Base-by-base conservation (phyloP, 2,329 filamentous ascomycete genomes). In the Botrytis hyacinthi region DNA sequence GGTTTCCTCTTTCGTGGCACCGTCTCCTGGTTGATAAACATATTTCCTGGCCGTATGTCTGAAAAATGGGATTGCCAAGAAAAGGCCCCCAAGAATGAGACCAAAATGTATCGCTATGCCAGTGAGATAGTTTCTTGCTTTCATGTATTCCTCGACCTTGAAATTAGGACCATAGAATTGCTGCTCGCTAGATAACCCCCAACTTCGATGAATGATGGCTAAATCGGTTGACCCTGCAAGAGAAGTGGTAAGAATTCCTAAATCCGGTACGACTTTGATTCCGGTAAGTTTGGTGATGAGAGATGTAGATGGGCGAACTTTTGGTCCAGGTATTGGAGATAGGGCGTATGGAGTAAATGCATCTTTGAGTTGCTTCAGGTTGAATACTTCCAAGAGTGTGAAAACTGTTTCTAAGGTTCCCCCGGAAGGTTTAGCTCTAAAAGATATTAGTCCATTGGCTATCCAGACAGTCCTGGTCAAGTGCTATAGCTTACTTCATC, bases 321-420 rank as follows among this genome's bases (percentile, higher is more conserved):
- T 79, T 12, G 80, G 80, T 8, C 78, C 77, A 3, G 85, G 83
- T 20, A 89, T 79, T 0, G 90, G 90, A 0, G 89, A 91, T 16
- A 88, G 81, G 1, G 86, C 86, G 78, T 86, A 91, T 22, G 89
- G 89, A 37, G 81, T 80, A 71, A 83, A 80, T 2, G 86, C 82
- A 4, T 81, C 82, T 22, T 78, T 79, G 9, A 91, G 76, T 70
- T 90, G 83, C 66, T 83, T 82, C 29, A 87, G 69, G 35, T 83
- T 82, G 78, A 86, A 90, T 63, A 82, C 81, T 40, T 91, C 89
- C 73, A 89, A 84, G 35, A 90, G 76, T 65, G 80, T 86, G 22
- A 98, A 81, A 6, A 90, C 84, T 0, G 93, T 94, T 48, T 88
- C 86, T 7, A 95, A 82, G 2, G 92, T 91, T 65, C 90, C 90